These are phyloP conservation scores for Mycena maculata DNA, from an alignment of 768 basidiomycete species.

Conservation along the genomic window DNA sequence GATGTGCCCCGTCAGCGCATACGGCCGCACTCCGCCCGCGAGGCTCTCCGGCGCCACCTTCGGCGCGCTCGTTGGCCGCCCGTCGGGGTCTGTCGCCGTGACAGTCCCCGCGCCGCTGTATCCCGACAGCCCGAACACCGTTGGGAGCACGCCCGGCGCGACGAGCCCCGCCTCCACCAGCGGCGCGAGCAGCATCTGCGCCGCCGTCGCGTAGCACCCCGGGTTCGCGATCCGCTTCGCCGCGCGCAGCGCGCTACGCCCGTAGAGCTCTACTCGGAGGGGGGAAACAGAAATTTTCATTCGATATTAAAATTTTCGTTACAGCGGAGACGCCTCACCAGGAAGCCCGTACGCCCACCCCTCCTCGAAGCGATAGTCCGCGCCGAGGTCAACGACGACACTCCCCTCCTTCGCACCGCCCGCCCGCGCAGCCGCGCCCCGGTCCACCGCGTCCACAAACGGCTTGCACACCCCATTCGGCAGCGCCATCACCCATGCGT, in stretches of 20 bases:
- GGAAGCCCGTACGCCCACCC: constrained; percentile 99
- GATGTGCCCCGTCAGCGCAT: constrained; percentile 95
- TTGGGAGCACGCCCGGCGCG: constrained; percentile 70
- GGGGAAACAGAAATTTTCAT: constrained; percentile 47
- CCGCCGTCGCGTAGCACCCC: constrained; percentile 95
- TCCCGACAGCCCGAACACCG: constrained; percentile 93
- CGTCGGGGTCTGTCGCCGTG: constrained; percentile 72
- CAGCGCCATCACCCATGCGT: constrained; percentile 99
- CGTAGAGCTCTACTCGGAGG: constrained; percentile 81
- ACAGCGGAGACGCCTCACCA: constrained; percentile 76
- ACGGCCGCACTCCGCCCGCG: constrained; percentile 81
- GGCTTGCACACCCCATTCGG: constrained; percentile 98
- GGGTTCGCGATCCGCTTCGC: constrained; percentile 96
- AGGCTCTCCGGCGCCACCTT: constrained; percentile 87
- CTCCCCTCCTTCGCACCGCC: constrained; percentile 62
- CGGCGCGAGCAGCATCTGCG: constrained; percentile 92
- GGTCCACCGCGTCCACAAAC: constrained; percentile 94
- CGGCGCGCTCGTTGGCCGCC: constrained; percentile 78
- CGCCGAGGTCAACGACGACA: constrained; percentile 91
- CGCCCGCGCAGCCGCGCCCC: constrained; percentile 69
- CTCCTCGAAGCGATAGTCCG: constrained; percentile 95
- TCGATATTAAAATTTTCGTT: constrained; percentile 45
- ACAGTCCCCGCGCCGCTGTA: constrained; percentile 96
- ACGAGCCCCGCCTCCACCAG: constrained; percentile 80
- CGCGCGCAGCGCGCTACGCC: constrained; percentile 70